These are phyloP conservation scores for Arabidopsis thaliana DNA, from an alignment of 345 rosid genomes.

Conservation along the genomic window TAIR10.1 NC_003070.9:10551501-10552000, in stretches of 20 bases:
- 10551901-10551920: conserved; percentile 90
- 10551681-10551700: neutral
- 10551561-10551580: conserved; percentile 26
- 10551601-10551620: neutral
- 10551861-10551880: conserved; percentile 94
- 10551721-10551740: conserved; percentile 51
- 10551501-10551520: conserved; percentile 9
- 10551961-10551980: conserved; percentile 65
- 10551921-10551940: conserved; percentile 69
- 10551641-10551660: neutral
- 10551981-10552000: conserved; percentile 69
- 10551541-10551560: conserved; percentile 30
- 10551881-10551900: conserved; percentile 92
- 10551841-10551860: conserved; percentile 81
- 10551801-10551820: conserved; percentile 53
- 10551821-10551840: conserved; percentile 82
- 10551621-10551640: conserved; percentile 10
- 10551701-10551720: conserved; percentile 35
- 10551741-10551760: conserved; percentile 74
- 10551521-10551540: conserved; percentile 29
- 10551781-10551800: conserved; percentile 47
- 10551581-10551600: conserved; percentile 10
- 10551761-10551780: conserved; percentile 58
- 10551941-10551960: conserved; percentile 91
- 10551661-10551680: neutral